Evolutionary conservation across 345 rosid species (phyloP), one percentile per base, ranked within the genome.

Genomic region (Cardamine occulta): DNA sequence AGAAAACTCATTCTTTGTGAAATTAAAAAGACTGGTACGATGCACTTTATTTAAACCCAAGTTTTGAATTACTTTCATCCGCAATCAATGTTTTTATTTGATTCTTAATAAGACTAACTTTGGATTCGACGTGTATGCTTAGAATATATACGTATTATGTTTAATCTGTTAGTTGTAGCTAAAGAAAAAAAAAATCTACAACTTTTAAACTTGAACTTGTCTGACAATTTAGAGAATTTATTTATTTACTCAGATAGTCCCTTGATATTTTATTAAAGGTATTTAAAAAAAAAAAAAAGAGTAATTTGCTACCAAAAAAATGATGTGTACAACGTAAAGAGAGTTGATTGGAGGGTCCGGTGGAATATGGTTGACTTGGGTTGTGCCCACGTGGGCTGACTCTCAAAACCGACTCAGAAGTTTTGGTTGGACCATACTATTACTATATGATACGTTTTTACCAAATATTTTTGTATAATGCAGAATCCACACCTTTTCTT

Each of bases 331-430:
- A 14, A 49, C 49, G 47, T 70, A 70, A 77, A 57, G 74, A 68
- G 19, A 39, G 74, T 21, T 68, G 51, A 56, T 63, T 52, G 53
- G 5, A 32, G 47, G 76, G 32, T 21, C 76, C 71, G 21, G 1
- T 3, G 29, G 80, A 77, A 77, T 77, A 47, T 77, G 65, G 34
- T 35, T 70, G 80, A 77, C 80, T 70, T 56, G 0, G 5, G 0
- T 61, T 47, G 66, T 77, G 67, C 76, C 31, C 80, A 77, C 80
- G 80, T 77, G 80, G 15, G 76, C 37, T 70, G 80, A 77, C 76
- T 56, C 72, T 56, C 66, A 63, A 56, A 63, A 63, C 71, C 66
- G 66, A 70, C 75, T 17, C 40, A 34, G 66, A 35, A 62, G 32
- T 45, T 69, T 17, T 54, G 44, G 32, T 70, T 76, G 63, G 66